phyloP scores from a whole-genome alignment of 768 basidiomycete genomes.

The Suillus fuscotomentosus region DNA sequence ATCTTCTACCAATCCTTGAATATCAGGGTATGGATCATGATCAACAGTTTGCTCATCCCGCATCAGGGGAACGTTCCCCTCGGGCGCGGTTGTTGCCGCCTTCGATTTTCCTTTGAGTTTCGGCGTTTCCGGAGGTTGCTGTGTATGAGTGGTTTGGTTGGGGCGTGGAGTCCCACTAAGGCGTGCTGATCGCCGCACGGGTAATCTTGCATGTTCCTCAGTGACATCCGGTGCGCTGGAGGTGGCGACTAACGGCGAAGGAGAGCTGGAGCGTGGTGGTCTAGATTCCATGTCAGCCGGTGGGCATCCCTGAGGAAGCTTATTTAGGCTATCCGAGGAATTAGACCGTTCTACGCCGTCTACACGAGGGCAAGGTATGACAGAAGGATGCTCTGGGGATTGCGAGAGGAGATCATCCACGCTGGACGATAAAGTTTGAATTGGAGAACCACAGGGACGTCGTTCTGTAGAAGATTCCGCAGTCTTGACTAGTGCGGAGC shows the following conservation, averaged over 20 bases:
- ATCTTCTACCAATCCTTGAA: background rate
- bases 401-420: conserved; percentile 21
- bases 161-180: conserved; percentile 32
- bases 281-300: background rate
- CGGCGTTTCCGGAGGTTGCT: conserved; percentile 18
- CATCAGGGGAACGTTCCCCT: background rate
- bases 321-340: background rate
- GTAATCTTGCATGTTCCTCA: conserved; percentile 15
- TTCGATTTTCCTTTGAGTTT: conserved; percentile 21
- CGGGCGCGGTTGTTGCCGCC: conserved; percentile 12
- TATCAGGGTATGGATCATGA: background rate
- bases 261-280: background rate
- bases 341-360: conserved; percentile 8
- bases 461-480: conserved; percentile 2
- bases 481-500: conserved; percentile 27
- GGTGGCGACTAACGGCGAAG: conserved; percentile 7
- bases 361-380: background rate
- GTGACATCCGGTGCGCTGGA: background rate
- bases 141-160: conserved; percentile 4
- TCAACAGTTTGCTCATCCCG: background rate
- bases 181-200: conserved; percentile 38
- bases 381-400: conserved; percentile 15
- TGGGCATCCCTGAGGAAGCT: background rate
- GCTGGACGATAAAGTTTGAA: conserved; percentile 17
- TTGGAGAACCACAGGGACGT: conserved; percentile 3